phyloP scores from a whole-genome alignment of 176 grass and related monocot genomes.

The Zoysia pacifica region DNA sequence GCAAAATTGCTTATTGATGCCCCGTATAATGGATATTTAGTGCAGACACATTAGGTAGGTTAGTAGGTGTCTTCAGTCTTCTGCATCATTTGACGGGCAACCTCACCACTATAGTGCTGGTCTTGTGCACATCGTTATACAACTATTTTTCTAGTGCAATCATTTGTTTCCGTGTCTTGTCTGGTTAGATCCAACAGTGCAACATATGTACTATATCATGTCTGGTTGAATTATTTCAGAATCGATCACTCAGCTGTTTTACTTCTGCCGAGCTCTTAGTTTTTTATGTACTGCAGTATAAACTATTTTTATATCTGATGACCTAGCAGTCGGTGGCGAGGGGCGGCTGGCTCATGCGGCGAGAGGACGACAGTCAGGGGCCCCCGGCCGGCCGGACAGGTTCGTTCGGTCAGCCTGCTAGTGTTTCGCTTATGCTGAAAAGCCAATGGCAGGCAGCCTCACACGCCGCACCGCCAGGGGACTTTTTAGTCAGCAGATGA shows the following conservation, averaged over 20 bases:
- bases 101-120: neutral
- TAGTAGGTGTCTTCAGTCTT: neutral
- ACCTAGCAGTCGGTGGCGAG: slow-evolving; percentile 25
- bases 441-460: slow-evolving; percentile 39
- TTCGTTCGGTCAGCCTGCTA: slow-evolving; percentile 24
- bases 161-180: slow-evolving; percentile 30
- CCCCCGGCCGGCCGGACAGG: neutral
- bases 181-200: slow-evolving; percentile 28
- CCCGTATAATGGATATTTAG: neutral
- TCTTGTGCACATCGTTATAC: slow-evolving; percentile 14
- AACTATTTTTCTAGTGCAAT: slow-evolving; percentile 30
- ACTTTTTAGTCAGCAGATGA: slow-evolving; percentile 7
- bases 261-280: no score
- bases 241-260: no score
- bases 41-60: no score
- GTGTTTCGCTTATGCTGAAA: slow-evolving; percentile 20
- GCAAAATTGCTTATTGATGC: neutral
- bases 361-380: slow-evolving; percentile 17
- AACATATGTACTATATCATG: neutral
- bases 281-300: no score
- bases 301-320: neutral
- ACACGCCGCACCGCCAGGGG: slow-evolving; percentile 10
- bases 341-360: slow-evolving; percentile 3
- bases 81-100: neutral
- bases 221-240: slow-evolving; percentile 7